Percentiles rank a stretch among this genome's conserved stretches.
These are phyloP conservation scores for Skeletonema potamos DNA, from an alignment of 108 stramenopile species.

Conservation along the genomic window DNA sequence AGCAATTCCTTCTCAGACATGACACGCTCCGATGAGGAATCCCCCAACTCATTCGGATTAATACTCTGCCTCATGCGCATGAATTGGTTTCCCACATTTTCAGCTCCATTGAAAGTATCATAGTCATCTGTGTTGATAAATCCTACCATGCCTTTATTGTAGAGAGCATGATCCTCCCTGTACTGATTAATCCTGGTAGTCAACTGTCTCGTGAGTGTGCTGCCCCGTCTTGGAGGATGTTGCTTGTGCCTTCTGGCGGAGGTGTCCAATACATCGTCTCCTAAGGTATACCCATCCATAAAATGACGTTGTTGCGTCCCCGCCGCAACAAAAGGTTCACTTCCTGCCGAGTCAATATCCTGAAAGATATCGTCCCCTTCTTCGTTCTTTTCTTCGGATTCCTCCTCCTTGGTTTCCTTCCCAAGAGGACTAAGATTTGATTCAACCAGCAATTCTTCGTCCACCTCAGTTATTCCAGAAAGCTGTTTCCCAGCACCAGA, in stretches of 20 bases:
- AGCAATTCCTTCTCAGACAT: constrained; percentile 52
- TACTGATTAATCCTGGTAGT: constrained; percentile 14
- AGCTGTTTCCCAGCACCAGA: not conserved
- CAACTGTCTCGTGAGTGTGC: constrained; percentile 22
- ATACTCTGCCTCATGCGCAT: constrained; percentile 13
- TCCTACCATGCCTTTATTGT: constrained; percentile 28
- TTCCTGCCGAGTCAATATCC: not conserved
- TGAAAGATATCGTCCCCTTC: not conserved
- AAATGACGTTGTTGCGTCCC: not conserved
- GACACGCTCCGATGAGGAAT: constrained; percentile 13
- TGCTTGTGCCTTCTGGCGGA: not conserved
- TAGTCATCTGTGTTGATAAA: constrained; percentile 21
- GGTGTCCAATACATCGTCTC: not conserved
- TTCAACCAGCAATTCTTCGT: not conserved
- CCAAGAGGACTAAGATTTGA: not conserved
- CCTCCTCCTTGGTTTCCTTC: not conserved
- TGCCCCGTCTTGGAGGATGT: not conserved
- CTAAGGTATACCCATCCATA: not conserved
- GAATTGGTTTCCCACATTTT: constrained; percentile 31
- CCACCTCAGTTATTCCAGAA: not conserved
- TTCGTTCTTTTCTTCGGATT: not conserved
- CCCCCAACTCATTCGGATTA: not conserved
- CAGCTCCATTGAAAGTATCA: constrained; percentile 39
- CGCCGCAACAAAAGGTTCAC: too few species aligned
- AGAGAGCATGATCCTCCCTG: constrained; percentile 37